phyloP scores from a whole-genome alignment of 164 flowering plant genomes.

The Echeveria elegans region DNA sequence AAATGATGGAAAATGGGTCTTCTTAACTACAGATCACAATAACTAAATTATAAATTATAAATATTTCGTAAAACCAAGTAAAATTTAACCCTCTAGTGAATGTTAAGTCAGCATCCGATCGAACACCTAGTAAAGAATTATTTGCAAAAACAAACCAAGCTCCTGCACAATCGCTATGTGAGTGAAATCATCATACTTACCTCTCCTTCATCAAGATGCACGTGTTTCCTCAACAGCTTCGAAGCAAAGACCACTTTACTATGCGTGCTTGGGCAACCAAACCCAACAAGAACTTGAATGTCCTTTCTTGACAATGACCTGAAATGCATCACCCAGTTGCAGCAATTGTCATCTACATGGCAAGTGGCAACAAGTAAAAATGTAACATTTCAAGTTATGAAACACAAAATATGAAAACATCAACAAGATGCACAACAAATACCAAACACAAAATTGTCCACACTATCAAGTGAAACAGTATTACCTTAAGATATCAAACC shows the following conservation, averaged over 20 bases:
- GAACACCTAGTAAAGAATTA: not conserved
- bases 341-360: not conserved
- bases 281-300: constrained; percentile 83
- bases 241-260: constrained; percentile 73
- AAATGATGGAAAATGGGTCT: not conserved
- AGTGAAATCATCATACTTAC: constrained; percentile 35
- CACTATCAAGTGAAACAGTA: not conserved
- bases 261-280: constrained; percentile 81
- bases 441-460: not conserved
- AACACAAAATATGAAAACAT: not conserved
- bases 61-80: not conserved
- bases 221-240: constrained; percentile 80
- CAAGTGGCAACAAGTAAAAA: not conserved
- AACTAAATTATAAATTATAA: not conserved
- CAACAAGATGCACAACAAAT: not conserved
- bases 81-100: not conserved
- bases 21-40: not conserved
- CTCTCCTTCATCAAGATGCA: constrained; percentile 96
- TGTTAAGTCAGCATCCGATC: not conserved
- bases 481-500: constrained; percentile 88
- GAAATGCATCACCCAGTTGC: constrained; percentile 19
- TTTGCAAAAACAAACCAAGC: not conserved
- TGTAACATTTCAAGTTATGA: not conserved
- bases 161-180: not conserved
- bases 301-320: constrained; percentile 93